Conservation (phyloP, 345 rosid species). For the Mangifera indica region DNA sequence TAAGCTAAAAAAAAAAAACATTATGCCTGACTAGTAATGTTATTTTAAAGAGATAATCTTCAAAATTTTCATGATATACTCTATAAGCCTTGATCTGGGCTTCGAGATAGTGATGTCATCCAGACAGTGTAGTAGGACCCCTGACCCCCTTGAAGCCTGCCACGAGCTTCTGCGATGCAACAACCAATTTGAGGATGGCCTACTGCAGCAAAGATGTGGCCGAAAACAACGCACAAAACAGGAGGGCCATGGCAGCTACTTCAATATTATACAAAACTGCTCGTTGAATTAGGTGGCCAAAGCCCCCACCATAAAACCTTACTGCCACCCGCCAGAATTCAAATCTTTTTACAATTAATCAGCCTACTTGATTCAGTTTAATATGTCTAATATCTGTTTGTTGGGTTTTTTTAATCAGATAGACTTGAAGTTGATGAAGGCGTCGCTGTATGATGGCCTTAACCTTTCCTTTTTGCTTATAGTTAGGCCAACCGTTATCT, state of each 20-base stretch:
- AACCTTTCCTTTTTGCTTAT: conserved; percentile 40
- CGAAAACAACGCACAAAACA: not conserved
- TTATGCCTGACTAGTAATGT: no score
- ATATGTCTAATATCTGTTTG: not conserved
- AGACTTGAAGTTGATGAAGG: conserved; percentile 28
- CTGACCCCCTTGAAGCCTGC: not conserved
- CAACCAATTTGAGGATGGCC: not conserved
- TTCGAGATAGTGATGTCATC: no score
- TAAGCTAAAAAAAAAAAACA: no score
- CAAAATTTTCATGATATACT: no score
- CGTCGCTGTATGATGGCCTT: conserved; percentile 19
- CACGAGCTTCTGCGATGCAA: not conserved
- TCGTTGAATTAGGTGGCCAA: conserved; percentile 40
- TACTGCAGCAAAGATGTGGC: not conserved
- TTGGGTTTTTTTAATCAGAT: not conserved
- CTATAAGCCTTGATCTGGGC: no score
- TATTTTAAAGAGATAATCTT: no score
- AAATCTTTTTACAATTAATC: conserved; percentile 16
- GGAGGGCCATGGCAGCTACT: conserved; percentile 1
- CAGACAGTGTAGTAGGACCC: no score
- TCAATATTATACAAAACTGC: not conserved
- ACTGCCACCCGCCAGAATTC: conserved; percentile 42
- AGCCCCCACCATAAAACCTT: conserved; percentile 21
- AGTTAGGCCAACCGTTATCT: conserved; percentile 78
- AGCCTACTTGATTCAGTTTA: not conserved